Conservation (phyloP, 352 stramenopile species). For the Pythium utonaiense region DNA sequence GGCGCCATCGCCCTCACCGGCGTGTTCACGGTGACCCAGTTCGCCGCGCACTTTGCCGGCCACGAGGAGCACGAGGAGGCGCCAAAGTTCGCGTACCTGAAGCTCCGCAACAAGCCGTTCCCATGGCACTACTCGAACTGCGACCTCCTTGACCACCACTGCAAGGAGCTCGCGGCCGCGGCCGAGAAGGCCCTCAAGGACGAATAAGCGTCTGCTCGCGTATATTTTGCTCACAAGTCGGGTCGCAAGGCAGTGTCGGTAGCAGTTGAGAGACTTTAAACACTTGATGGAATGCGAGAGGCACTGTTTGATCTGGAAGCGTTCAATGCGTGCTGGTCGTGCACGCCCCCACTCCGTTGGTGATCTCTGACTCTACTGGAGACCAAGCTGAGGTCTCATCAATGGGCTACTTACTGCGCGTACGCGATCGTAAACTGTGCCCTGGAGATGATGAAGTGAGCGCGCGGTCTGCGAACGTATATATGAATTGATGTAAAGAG, state of each 20-base stretch:
- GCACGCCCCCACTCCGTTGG: too few species aligned
- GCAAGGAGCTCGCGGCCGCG: constrained; percentile 56
- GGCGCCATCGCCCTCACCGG: constrained; percentile 66
- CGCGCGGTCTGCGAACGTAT: neutral
- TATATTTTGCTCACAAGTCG: constrained; percentile 16
- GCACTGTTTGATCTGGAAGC: neutral
- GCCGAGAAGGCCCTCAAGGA: constrained; percentile 62
- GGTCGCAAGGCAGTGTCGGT: neutral
- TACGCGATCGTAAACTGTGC: too few species aligned
- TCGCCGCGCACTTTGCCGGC: constrained; percentile 39
- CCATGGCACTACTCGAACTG: constrained; percentile 78
- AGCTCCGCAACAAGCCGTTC: constrained; percentile 86
- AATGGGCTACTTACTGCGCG: too few species aligned
- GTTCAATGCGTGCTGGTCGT: too few species aligned
- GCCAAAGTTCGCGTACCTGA: constrained; percentile 77
- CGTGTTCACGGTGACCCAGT: constrained; percentile 56
- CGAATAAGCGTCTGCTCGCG: constrained; percentile 32
- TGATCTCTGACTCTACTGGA: neutral
- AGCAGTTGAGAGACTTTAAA: neutral
- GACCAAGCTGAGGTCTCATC: neutral
- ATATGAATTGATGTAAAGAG: constrained; percentile 1
- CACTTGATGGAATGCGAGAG: neutral
- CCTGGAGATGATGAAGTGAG: too few species aligned
- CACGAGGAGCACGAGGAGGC: constrained; percentile 52
- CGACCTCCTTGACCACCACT: constrained; percentile 76